Conservation (phyloP, 1,139 yeast species). For the Petasospora fabianii region DNA sequence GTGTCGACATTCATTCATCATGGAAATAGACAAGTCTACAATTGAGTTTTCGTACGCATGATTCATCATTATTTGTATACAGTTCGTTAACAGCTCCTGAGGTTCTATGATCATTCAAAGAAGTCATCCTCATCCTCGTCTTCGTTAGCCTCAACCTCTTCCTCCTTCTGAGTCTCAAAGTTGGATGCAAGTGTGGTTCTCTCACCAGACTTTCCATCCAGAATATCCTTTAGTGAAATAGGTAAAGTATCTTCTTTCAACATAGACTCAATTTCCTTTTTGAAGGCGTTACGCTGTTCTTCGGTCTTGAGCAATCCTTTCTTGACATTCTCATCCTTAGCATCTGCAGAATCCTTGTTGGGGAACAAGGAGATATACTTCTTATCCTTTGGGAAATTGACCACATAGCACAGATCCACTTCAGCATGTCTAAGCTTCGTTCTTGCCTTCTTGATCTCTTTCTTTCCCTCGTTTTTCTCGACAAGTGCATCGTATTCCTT, state of each 20-base stretch:
- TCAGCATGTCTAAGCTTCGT: constrained; percentile 55
- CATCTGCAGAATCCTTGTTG: constrained; percentile 31
- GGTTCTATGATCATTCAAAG: constrained; percentile 35
- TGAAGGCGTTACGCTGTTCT: constrained; percentile 44
- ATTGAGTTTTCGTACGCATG: too few relatives aligned
- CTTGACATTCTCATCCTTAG: constrained; percentile 21
- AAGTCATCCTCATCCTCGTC: constrained; percentile 40
- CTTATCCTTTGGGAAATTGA: constrained; percentile 72
- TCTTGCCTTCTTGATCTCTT: constrained; percentile 43
- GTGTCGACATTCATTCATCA: constrained; percentile 37
- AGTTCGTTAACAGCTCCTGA: too few relatives aligned
- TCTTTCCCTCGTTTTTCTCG: constrained; percentile 40
- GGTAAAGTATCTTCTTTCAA: constrained; percentile 52
- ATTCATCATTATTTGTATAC: not conserved
- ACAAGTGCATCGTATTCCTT: constrained; percentile 35
- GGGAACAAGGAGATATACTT: constrained; percentile 83
- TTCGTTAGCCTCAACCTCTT: constrained; percentile 18
- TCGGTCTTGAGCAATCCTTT: constrained; percentile 38
- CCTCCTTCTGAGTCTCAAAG: constrained; percentile 12
- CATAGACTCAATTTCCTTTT: constrained; percentile 48
- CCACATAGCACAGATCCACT: constrained; percentile 72
- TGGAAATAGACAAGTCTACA: not conserved
- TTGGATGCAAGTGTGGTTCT: constrained; percentile 12
- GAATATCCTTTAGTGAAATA: constrained; percentile 53
- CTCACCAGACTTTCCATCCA: constrained; percentile 41